Evolutionary conservation across 192 early-diverging fungal genomes (phyloP).

Genomic region (Backusella psychrophila): DNA sequence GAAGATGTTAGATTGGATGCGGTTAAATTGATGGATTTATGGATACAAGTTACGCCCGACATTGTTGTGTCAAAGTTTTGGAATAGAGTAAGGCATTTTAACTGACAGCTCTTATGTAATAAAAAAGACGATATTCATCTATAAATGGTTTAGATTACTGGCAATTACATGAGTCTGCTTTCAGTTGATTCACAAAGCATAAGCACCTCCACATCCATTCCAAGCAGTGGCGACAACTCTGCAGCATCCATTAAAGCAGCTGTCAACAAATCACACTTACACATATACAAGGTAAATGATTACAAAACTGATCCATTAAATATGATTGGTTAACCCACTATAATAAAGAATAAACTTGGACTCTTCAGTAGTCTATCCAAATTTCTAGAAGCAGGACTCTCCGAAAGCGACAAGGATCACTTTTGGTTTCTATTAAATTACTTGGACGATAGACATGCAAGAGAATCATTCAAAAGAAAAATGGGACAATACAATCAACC

Average conservation of each 20-base stretch:
- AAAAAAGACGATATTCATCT: neutral
- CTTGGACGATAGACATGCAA: constrained; percentile 40
- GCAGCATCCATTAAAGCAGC: constrained; percentile 28
- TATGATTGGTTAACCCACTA: neutral
- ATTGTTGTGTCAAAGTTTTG: constrained; percentile 62
- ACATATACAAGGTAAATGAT: constrained; percentile 25
- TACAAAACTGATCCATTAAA: neutral
- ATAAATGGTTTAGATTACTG: constrained; percentile 45
- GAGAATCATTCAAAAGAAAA: constrained; percentile 35
- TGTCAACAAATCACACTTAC: constrained; percentile 27
- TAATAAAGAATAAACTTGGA: constrained; percentile 48
- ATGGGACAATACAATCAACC: neutral
- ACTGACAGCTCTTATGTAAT: neutral
- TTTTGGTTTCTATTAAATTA: constrained; percentile 56
- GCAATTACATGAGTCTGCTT: constrained; percentile 61
- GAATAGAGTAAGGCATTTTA: constrained; percentile 52
- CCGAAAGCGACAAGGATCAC: constrained; percentile 37
- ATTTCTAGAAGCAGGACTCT: constrained; percentile 54
- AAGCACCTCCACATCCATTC: constrained; percentile 21
- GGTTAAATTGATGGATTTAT: constrained; percentile 73
- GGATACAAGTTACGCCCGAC: constrained; percentile 61
- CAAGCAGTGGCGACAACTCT: neutral
- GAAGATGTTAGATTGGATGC: constrained; percentile 85
- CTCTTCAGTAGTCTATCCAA: constrained; percentile 56
- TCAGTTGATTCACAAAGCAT: constrained; percentile 51